Conservation (phyloP, 495 filamentous ascomycete species). For the Parachaetomium inaequale region DNA sequence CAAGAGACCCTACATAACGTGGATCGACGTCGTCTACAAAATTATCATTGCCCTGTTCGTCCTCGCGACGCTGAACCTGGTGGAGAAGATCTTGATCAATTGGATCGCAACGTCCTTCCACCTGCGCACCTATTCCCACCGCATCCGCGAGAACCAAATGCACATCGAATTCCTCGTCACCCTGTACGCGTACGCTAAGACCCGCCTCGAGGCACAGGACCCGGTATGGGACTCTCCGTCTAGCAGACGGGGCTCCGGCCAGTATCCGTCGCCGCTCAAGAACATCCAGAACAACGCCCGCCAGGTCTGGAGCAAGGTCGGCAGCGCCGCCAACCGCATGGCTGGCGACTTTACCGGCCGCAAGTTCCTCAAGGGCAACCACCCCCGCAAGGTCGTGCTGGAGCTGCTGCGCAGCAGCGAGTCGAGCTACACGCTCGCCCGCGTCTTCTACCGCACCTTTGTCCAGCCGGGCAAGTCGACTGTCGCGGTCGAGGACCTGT, state of each 20-base stretch:
- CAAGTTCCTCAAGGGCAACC: slow-evolving; percentile 65
- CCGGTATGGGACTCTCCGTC: slow-evolving; percentile 48
- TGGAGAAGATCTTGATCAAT: slow-evolving; percentile 92
- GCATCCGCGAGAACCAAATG: slow-evolving; percentile 91
- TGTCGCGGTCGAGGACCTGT: slow-evolving; percentile 71
- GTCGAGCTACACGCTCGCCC: slow-evolving; percentile 82
- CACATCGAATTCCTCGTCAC: slow-evolving; percentile 37
- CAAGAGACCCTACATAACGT: slow-evolving; percentile 50
- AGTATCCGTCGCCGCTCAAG: slow-evolving; percentile 67
- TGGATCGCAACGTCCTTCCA: slow-evolving; percentile 94
- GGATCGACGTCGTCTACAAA: slow-evolving; percentile 81
- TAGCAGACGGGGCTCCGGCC: slow-evolving; percentile 41
- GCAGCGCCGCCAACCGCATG: slow-evolving; percentile 82
- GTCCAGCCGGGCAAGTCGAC: slow-evolving; percentile 69
- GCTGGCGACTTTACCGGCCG: slow-evolving; percentile 94
- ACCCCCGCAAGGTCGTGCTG: slow-evolving; percentile 82
- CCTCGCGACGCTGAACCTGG: slow-evolving; percentile 71
- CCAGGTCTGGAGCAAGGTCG: slow-evolving; percentile 70
- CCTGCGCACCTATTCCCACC: slow-evolving; percentile 81
- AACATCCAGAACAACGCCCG: slow-evolving; percentile 67
- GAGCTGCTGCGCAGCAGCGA: slow-evolving; percentile 67
- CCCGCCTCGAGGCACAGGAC: slow-evolving; percentile 66
- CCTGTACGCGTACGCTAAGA: slow-evolving; percentile 80
- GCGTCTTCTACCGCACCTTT: slow-evolving; percentile 90
- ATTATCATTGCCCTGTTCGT: slow-evolving; percentile 82